These are phyloP conservation scores for Colletotrichum chrysophilum DNA, from an alignment of 2,329 filamentous ascomycete genomes.

Conservation along the genomic window DNA sequence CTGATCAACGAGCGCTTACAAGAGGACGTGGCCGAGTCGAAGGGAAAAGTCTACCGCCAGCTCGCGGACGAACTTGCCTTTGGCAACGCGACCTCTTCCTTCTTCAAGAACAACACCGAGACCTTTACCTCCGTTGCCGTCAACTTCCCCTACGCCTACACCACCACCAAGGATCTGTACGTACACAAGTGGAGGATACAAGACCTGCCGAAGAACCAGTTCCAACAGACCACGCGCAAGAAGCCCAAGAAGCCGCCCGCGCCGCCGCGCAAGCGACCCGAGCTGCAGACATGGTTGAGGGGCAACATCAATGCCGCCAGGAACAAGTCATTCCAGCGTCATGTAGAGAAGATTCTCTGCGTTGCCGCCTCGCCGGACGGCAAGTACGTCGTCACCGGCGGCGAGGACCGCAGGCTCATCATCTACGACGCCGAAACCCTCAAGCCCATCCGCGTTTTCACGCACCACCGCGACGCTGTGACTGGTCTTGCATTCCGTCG, in stretches of 20 bases:
- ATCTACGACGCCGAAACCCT: conserved; percentile 86
- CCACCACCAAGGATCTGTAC: conserved; percentile 82
- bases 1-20: conserved; percentile 88
- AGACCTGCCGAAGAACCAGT: conserved; percentile 65
- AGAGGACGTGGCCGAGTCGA: conserved; percentile 90
- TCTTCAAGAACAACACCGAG: conserved; percentile 80
- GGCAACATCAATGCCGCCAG: conserved; percentile 65
- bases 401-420: conserved; percentile 82
- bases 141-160: conserved; percentile 83
- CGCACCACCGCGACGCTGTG: conserved; percentile 89
- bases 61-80: conserved; percentile 79
- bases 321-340: conserved; percentile 74
- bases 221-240: conserved; percentile 60
- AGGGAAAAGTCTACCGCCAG: conserved; percentile 85
- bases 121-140: conserved; percentile 81
- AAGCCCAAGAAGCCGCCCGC: conserved; percentile 62
- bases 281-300: conserved; percentile 66
- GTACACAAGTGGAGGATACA: conserved; percentile 91
- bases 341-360: conserved; percentile 79
- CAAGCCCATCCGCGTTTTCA: conserved; percentile 80
- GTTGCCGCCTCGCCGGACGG: conserved; percentile 90
- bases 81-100: conserved; percentile 67
- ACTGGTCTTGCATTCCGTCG: conserved; percentile 85
- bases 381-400: conserved; percentile 89
- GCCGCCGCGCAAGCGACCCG: conserved; percentile 66